phyloP scores from a whole-genome alignment of 2,329 filamentous ascomycete species.

The Apiospora pterosperma region DNA sequence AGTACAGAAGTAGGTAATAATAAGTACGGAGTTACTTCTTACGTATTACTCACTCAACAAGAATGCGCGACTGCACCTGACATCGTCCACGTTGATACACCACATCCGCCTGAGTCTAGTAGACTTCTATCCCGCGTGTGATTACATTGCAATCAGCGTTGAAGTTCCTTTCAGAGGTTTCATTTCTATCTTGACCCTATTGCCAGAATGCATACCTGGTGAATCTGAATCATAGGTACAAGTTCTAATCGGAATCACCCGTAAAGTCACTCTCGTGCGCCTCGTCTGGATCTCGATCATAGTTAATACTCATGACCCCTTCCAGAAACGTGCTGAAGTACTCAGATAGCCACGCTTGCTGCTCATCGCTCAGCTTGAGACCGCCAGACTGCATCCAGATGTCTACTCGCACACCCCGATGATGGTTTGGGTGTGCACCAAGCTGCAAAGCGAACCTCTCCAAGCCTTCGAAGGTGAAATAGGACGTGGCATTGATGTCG shows the following conservation, averaged over 20 bases:
- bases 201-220: not conserved
- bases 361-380: slow-evolving; percentile 19
- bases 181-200: not conserved
- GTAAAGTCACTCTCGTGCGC: slow-evolving; percentile 32
- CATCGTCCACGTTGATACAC: no score
- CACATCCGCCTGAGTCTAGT: no score
- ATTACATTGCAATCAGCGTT: no score
- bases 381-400: slow-evolving; percentile 30
- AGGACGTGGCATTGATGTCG: slow-evolving; percentile 50
- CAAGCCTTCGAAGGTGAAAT: slow-evolving; percentile 51
- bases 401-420: slow-evolving; percentile 28
- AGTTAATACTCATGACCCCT: slow-evolving; percentile 31
- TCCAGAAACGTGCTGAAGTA: slow-evolving; percentile 22
- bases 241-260: slow-evolving; percentile 17
- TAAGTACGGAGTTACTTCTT: no score
- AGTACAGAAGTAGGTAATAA: no score
- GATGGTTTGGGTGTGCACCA: slow-evolving; percentile 14
- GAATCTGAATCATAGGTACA: not conserved
- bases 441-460: slow-evolving; percentile 36
- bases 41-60: no score
- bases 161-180: no score
- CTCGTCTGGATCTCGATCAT: slow-evolving; percentile 31
- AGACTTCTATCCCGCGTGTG: no score
- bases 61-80: no score
- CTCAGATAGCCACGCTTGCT: slow-evolving; percentile 21